Base-by-base conservation (phyloP, 805 yeast species). In the Pichia deserticola region DNA sequence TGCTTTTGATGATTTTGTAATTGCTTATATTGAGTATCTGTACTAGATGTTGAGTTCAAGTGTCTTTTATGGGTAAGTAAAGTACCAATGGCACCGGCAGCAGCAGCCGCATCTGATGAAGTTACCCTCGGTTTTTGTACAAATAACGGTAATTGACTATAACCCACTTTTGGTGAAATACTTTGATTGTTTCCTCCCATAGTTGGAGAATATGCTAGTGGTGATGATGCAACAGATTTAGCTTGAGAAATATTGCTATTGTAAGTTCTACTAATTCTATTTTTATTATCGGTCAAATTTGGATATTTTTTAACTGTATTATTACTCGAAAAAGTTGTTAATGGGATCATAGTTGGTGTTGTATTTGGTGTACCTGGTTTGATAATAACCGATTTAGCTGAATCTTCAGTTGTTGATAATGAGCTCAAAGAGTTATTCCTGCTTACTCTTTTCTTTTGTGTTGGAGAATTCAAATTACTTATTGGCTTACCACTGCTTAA, bases 61-160 rank as follows among this genome's bases (percentile, higher is more conserved):
- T 57, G 57, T 47, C 67, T 51, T 29, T 63, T 63, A 48, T 63
- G 68, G 2, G 61, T 62, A 47, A 64, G 40, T 52, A 64, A 37
- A 27, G 59, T 61, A 20, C 69, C 68, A 50, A 65, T 59, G 1
- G 69, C 70, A 3, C 68, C 68, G 8, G 69, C 69, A 8, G 70
- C 68, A 45, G 63, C 61, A 4, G 65, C 62, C 10, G 70, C 70
- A 38, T 63, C 65, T 1, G 68, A 62, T 4, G 57, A 54, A 3
- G 53, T 42, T n/a, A 51, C 51, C 36, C 67, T 57, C 5, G 62
- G 62, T 44, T 60, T 63, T 2, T 66, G 67, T 8, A 62, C 34
- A 47, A 51, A 34, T 29, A 27, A 34, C 13, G 39, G 40, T n/a
- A 30, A 33, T 20, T 27, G 37, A 32, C 8, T 36, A 30, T 41